phyloP scores from a whole-genome alignment of 2,329 filamentous ascomycete species.

The Aspergillus alliaceus region DNA sequence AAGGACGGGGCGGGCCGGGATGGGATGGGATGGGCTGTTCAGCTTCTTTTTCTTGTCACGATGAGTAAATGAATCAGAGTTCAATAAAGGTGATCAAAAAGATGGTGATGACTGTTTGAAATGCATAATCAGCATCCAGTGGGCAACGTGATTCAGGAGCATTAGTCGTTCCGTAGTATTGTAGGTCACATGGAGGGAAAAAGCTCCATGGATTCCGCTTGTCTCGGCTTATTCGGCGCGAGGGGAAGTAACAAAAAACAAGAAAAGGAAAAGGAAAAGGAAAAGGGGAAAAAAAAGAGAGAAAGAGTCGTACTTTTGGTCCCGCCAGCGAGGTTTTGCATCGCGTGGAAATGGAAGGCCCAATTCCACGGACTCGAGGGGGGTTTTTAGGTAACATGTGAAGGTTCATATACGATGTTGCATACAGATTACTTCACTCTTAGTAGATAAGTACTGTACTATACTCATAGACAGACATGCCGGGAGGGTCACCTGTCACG shows the following conservation, averaged over 20 bases:
- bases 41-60: background rate
- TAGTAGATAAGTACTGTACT: no score
- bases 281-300: no score
- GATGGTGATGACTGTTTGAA: no score
- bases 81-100: no score
- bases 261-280: no score
- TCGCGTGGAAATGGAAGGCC: slow-evolving; percentile 6
- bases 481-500: background rate
- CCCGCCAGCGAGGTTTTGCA: background rate
- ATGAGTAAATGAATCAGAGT: no score
- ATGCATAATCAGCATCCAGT: no score
- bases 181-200: background rate
- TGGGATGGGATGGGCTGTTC: no score
- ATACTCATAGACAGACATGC: background rate
- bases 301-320: no score
- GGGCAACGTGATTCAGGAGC: slow-evolving; percentile 1
- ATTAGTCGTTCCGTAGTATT: no score
- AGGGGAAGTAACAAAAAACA: no score
- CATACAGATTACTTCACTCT: no score
- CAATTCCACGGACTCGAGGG: slow-evolving; percentile 2
- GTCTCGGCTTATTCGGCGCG: background rate
- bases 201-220: background rate
- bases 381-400: slow-evolving; percentile 3
- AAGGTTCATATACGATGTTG: background rate
- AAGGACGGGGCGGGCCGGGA: background rate